Conservation (phyloP, 192 early-diverging fungal species). For the Backusella westeae region DNA sequence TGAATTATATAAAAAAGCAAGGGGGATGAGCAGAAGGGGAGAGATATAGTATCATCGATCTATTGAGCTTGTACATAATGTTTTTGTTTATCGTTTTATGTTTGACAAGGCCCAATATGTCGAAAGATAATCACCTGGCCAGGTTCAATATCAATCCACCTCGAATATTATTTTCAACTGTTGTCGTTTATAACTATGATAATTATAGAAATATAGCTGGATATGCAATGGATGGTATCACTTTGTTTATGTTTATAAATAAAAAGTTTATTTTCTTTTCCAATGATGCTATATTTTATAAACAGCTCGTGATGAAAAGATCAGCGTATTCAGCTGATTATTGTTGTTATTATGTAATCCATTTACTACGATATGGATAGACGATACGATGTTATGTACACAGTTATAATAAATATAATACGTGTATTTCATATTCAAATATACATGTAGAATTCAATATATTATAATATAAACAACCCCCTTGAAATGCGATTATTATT, state of each 20-base stretch:
- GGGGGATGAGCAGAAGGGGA: background rate
- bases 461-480: constrained; percentile 1
- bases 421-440: background rate
- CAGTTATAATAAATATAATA: background rate
- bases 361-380: background rate
- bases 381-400: background rate
- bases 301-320: background rate
- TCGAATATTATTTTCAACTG: background rate
- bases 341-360: background rate
- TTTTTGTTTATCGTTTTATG: background rate
- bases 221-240: background rate
- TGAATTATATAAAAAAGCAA: background rate
- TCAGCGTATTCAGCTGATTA: background rate
- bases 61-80: background rate
- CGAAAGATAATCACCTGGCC: background rate
- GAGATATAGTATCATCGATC: background rate
- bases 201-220: background rate
- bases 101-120: background rate
- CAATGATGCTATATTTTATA: background rate
- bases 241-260: background rate
- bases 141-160: background rate
- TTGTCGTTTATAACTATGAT: background rate
- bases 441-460: background rate
- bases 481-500: background rate
- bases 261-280: background rate